phyloP scores from a whole-genome alignment of 768 basidiomycete species.

The Thelephora ganbajun region DNA sequence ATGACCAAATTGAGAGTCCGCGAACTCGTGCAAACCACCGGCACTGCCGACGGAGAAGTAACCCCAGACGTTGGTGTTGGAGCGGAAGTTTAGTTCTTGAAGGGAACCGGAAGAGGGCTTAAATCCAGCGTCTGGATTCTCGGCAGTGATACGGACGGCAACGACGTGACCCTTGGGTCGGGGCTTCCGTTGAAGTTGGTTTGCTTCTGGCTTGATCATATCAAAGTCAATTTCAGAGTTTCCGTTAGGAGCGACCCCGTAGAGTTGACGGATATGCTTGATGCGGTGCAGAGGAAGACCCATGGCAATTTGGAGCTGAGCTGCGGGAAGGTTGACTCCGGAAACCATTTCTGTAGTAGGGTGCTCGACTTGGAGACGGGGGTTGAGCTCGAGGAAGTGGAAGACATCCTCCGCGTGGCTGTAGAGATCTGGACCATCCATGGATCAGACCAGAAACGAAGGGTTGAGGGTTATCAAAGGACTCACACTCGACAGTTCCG shows the following conservation, averaged over 20 bases:
- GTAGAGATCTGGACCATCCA: constrained; percentile 60
- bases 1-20: constrained; percentile 98
- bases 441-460: neutral
- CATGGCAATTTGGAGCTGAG: constrained; percentile 97
- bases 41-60: constrained; percentile 96
- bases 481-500: constrained; percentile 91
- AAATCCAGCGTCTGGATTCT: constrained; percentile 99
- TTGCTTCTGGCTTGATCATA: constrained; percentile 78
- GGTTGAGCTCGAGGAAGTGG: constrained; percentile 97
- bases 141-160: constrained; percentile 97
- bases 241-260: constrained; percentile 85
- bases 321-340: constrained; percentile 94
- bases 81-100: constrained; percentile 98
- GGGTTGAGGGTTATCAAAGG: neutral
- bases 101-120: constrained; percentile 95
- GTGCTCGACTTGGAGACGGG: constrained; percentile 98
- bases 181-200: constrained; percentile 85
- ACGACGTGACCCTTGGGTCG: constrained; percentile 97
- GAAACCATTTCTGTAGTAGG: constrained; percentile 99
- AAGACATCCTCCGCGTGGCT: constrained; percentile 88
- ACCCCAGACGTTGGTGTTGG: constrained; percentile 98
- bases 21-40: constrained; percentile 96
- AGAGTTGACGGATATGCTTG: constrained; percentile 88
- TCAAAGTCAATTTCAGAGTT: constrained; percentile 95
- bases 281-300: constrained; percentile 93